These are phyloP conservation scores for Sarocladiaceae sp. DNA, from an alignment of 2,329 filamentous ascomycete species.

Conservation along the genomic window DNA sequence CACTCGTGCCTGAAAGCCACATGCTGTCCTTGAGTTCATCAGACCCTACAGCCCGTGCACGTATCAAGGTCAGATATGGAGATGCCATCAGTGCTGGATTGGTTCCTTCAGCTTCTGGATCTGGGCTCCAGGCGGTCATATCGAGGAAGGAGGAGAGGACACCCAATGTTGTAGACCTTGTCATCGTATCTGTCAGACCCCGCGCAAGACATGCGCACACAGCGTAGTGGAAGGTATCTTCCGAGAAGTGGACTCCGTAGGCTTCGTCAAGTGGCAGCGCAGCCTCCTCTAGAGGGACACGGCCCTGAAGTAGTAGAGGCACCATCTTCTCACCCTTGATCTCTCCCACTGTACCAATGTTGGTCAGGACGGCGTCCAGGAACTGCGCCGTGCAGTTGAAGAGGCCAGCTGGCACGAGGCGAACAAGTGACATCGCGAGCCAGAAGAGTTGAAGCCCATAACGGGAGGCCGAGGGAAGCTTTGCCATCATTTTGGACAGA, in stretches of 20 bases:
- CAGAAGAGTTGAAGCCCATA: conserved; percentile 68
- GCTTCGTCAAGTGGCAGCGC: conserved; percentile 58
- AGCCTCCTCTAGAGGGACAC: conserved; percentile 57
- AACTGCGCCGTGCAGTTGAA: conserved; percentile 65
- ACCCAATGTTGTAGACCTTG: conserved; percentile 53
- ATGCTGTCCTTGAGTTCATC: conserved; percentile 61
- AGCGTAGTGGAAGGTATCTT: conserved; percentile 63
- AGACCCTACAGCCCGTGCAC: conserved; percentile 49
- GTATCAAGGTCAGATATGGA: conserved; percentile 58
- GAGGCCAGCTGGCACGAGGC: conserved; percentile 56
- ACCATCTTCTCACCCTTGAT: conserved; percentile 57
- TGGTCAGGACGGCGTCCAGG: conserved; percentile 59
- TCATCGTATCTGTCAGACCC: conserved; percentile 59
- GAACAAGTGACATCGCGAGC: conserved; percentile 62
- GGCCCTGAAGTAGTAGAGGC: conserved; percentile 55
- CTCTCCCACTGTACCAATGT: conserved; percentile 58
- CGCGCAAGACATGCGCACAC: conserved; percentile 61
- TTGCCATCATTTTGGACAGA: conserved; percentile 67
- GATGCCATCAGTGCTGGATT: conserved; percentile 30
- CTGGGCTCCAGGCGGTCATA: conserved; percentile 24
- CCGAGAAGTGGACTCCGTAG: conserved; percentile 61
- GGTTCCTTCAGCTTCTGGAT: conserved; percentile 13
- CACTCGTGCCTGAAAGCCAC: conserved; percentile 54
- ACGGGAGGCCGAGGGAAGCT: conserved; percentile 61
- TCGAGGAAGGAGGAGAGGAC: conserved; percentile 58